Percentiles rank a stretch among this genome's conserved stretches.
These are phyloP conservation scores for Tylopilus vinaceipallidus DNA, from an alignment of 768 basidiomycete genomes.

Conservation along the genomic window DNA sequence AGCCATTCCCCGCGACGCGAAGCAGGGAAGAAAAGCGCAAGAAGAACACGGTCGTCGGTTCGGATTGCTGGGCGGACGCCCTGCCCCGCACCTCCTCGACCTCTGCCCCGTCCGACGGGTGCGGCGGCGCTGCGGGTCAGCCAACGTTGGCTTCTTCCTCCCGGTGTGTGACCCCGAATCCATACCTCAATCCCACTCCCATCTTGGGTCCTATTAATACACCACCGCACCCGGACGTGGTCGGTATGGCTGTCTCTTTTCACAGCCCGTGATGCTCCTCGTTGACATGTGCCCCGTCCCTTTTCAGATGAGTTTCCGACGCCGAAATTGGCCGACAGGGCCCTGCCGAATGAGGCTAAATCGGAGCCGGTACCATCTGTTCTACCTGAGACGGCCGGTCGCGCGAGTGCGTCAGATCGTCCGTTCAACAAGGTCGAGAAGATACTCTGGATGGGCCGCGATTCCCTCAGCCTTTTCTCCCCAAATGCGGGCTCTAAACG, in stretches of 20 bases:
- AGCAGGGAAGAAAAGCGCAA: slow-evolving; percentile 16
- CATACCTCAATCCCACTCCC: slow-evolving; percentile 39
- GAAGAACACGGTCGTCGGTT: slow-evolving; percentile 8
- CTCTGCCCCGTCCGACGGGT: neutral
- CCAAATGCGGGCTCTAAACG: slow-evolving; percentile 5
- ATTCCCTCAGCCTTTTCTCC: slow-evolving; percentile 30
- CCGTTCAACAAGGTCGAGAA: slow-evolving; percentile 35
- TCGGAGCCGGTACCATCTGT: slow-evolving; percentile 2
- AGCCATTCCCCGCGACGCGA: slow-evolving; percentile 13
- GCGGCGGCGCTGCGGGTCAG: neutral
- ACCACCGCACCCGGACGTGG: neutral
- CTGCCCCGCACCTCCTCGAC: slow-evolving; percentile 3
- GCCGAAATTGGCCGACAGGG: slow-evolving; percentile 7
- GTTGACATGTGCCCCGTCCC: neutral
- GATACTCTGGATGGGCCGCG: slow-evolving; percentile 31
- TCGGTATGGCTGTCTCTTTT: slow-evolving; percentile 14
- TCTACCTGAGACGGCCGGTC: too few relatives aligned
- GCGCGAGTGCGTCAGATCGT: slow-evolving; percentile 16
- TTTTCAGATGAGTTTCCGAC: slow-evolving; percentile 14
- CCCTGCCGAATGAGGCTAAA: neutral
- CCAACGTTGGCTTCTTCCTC: slow-evolving; percentile 15
- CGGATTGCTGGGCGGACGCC: slow-evolving; percentile 27
- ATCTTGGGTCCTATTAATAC: slow-evolving; percentile 9
- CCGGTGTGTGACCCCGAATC: slow-evolving; percentile 28
- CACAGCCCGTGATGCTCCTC: neutral